Evolutionary conservation across 345 rosid species (phyloP), one percentile per base, ranked within the genome.

Genomic region (Syzygium aqueum): DNA sequence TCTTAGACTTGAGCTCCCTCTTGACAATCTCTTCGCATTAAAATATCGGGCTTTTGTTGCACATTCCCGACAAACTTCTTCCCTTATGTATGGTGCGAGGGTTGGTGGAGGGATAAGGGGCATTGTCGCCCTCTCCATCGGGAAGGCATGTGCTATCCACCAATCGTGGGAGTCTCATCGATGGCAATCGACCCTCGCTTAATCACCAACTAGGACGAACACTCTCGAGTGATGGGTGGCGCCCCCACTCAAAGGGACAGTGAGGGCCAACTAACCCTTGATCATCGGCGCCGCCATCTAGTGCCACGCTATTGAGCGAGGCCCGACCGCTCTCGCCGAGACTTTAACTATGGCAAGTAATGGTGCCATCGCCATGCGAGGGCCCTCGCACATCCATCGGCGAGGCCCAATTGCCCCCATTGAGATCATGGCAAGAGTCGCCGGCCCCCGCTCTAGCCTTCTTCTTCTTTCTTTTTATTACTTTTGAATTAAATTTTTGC

Each of bases 301-400:
- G 43, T 19, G 78, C 7, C 7, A 40, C 43, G 0, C 40, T 33
- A 2, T 67, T 2, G 46, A 67, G 25, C 3, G 5, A 67, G 78
- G 11, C 25, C 25, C 3, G 1, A 67, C 40, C 23, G 0, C 46
- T 43, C 0, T 67, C 43, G 10, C 3, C 0, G 25, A 33, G 12
- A 67, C 46, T 17, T 67, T 1, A 0, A 0, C 4, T 5, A 46
- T 0, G 2, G 46, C 1, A 1, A 2, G 13, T 2, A 1, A 9
- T 33, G 6, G 46, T 9, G 13, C 43, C 46, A 5, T 19, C 25
- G 5, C 46, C 12, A 0, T 8, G 46, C 7, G 12, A 67, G 46
- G 78, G 78, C 6, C 78, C 25, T 33, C 11, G 2, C 46, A 7
- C 19, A 40, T 67, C 46, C 78, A 8, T 21, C 0, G 9, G 11